Evolutionary conservation across 2,329 filamentous ascomycete species (phyloP), one percentile per base, ranked within the genome.

Genomic region (Ceratocystiopsis brevicomis): DNA sequence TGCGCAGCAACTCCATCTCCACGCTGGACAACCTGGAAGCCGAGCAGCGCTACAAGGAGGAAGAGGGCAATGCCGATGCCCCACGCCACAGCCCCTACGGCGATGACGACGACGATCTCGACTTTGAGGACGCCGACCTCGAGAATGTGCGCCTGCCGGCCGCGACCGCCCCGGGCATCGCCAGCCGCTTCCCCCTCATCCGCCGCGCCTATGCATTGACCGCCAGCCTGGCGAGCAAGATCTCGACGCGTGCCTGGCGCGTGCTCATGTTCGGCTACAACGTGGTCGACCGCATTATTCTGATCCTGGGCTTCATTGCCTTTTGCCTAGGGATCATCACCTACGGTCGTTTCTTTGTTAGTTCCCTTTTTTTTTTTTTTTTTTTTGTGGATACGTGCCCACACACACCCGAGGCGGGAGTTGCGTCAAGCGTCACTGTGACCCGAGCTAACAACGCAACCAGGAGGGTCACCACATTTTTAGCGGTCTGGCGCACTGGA

Each of bases 401-500:
- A 41, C 34, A 30, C 25, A 30, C 25, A 30, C 25, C 21, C 25
- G 8, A 11, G 8, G 10, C 25, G 25, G 25, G 25, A 30, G 6
- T 30, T 30, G 25, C 25, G 21, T 21, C 21, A 21, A 21, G 21
- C 21, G 21, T 21, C 21, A 21, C 21, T 4, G 8, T 21, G n/a
- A n/a, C n/a, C 15, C 6, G 13, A 33, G n/a, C n/a, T 14, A 16
- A 36, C 17, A 35, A 39, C 21, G 11, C 18, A 19, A 38, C 17
- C 50, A 86, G 80, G 77, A 80, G 57, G 79, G 72, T 6, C 58
- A 59, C 18, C 66, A 67, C 3, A 65, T 95, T 45, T 92, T 88
- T 65, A 87, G 78, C 51, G 85, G 88, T 2, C 67, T 95, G 37
- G 88, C 88, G 9, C 88, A 96, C 56, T 94, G 84, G 64, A 77